Evolutionary conservation across 2,329 filamentous ascomycete species (phyloP).

Genomic region (Colletotrichum incanum): DNA sequence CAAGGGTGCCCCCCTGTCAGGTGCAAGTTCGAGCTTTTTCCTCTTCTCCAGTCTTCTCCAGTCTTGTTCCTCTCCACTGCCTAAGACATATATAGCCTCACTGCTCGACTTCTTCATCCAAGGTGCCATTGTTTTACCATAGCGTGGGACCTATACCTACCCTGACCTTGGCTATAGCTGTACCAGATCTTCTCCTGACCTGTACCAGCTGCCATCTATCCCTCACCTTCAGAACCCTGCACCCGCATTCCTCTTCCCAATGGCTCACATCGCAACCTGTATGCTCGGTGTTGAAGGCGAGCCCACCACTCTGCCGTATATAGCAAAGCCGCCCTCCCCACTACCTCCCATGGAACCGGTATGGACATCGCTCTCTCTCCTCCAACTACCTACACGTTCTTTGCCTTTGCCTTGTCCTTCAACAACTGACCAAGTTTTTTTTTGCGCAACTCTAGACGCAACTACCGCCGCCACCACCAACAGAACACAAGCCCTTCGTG

Average conservation of each 20-base stretch:
- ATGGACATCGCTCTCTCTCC: constrained; percentile 49
- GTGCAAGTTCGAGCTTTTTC: constrained; percentile 40
- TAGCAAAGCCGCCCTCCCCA: constrained; percentile 66
- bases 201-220: constrained; percentile 39
- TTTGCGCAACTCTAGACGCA: constrained; percentile 40
- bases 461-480: constrained; percentile 43
- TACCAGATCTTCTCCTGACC: constrained; percentile 42
- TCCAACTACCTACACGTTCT: constrained; percentile 17
- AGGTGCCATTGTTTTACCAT: constrained; percentile 34
- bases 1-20: constrained; percentile 33
- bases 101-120: constrained; percentile 41
- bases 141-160: constrained; percentile 42
- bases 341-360: constrained; percentile 63
- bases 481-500: constrained; percentile 65
- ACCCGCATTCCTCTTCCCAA: constrained; percentile 49
- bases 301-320: constrained; percentile 59
- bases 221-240: constrained; percentile 38
- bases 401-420: constrained; percentile 42
- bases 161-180: constrained; percentile 44
- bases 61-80: constrained; percentile 38
- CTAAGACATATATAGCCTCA: constrained; percentile 46
- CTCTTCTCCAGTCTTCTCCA: constrained; percentile 15
- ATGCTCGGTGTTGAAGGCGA: constrained; percentile 66
- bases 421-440: constrained; percentile 40
- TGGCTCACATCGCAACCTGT: constrained; percentile 76